Evolutionary conservation across 768 basidiomycete genomes (phyloP).

Genomic region (Chalciporus sphaerocephalus): DNA sequence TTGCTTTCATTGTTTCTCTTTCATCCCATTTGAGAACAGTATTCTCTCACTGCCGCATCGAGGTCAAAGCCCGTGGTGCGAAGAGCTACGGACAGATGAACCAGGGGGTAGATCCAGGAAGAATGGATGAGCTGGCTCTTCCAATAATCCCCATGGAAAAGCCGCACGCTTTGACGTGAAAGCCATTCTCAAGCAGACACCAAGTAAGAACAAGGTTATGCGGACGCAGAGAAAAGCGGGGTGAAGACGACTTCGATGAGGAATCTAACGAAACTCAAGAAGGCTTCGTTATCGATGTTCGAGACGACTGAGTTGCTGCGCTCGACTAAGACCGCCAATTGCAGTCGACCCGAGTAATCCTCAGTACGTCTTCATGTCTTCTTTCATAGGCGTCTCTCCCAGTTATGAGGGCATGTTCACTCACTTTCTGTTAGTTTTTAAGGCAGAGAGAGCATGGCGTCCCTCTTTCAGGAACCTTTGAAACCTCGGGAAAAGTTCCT

Average conservation of each 20-base stretch:
- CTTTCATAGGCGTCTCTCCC: no score
- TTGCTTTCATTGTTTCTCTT: no score
- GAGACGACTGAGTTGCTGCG: constrained; percentile 83
- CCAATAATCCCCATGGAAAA: constrained; percentile 50
- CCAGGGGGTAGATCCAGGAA: no score
- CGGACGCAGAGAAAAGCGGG: constrained; percentile 24
- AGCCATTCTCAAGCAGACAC: constrained; percentile 82
- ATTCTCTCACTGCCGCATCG: no score
- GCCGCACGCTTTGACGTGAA: constrained; percentile 87
- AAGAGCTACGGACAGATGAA: no score
- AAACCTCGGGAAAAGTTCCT: constrained; percentile 48
- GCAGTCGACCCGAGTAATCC: constrained; percentile 97
- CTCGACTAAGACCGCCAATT: constrained; percentile 84
- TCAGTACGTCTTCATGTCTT: constrained; percentile 53
- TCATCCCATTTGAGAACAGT: no score
- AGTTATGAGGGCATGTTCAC: no score
- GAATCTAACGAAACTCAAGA: constrained; percentile 68
- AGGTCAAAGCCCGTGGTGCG: no score
- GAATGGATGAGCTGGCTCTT: no score
- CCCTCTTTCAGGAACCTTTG: constrained; percentile 79
- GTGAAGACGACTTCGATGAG: constrained; percentile 35
- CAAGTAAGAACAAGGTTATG: constrained; percentile 41
- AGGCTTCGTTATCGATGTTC: constrained; percentile 77
- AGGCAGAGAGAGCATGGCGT: constrained; percentile 87
- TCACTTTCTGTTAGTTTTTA: constrained; percentile 58